Percentiles rank a stretch among this genome's conserved stretches.
These are phyloP conservation scores for Detonula confervacea DNA, from an alignment of 352 stramenopile genomes.

Conservation along the genomic window DNA sequence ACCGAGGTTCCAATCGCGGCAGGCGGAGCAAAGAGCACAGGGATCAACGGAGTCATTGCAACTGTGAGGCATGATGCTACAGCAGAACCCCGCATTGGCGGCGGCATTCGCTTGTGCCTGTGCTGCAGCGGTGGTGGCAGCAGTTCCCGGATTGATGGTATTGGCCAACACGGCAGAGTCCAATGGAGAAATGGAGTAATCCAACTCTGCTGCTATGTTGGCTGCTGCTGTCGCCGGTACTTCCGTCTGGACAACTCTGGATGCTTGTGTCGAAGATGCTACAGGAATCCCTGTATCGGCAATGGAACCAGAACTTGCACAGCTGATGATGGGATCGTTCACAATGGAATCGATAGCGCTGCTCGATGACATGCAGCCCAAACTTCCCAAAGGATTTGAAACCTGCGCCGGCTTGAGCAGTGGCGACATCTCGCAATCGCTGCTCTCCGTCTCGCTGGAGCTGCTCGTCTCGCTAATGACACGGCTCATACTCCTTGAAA, in stretches of 20 bases:
- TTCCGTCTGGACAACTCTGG: no score
- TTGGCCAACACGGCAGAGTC: not conserved
- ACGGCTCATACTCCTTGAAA: no score
- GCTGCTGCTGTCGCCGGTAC: not conserved
- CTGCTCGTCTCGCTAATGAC: not conserved
- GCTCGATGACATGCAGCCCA: no score
- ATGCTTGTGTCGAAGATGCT: not conserved
- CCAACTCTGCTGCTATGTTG: slow-evolving; percentile 4
- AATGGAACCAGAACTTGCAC: no score
- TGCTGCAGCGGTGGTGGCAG: not conserved
- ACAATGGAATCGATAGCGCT: no score
- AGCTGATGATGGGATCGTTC: no score
- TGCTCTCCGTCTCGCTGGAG: not conserved
- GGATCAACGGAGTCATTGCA: slow-evolving; percentile 20
- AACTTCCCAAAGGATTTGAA: slow-evolving; percentile 6
- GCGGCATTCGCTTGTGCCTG: not conserved
- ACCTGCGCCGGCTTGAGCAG: slow-evolving; percentile 1
- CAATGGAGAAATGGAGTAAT: slow-evolving; percentile 31
- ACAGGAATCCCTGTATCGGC: not conserved
- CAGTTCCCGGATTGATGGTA: not conserved
- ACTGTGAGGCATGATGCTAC: slow-evolving; percentile 20
- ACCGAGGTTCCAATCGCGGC: slow-evolving; percentile 55
- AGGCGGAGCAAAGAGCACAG: slow-evolving; percentile 55
- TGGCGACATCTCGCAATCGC: not conserved
- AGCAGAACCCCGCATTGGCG: not conserved